A percentile compares a stretch with the other conserved stretches of the same genome.
phyloP scores from a whole-genome alignment of 225 moss, liverwort and hornwort species.

The Marchantia paleacea region DNA sequence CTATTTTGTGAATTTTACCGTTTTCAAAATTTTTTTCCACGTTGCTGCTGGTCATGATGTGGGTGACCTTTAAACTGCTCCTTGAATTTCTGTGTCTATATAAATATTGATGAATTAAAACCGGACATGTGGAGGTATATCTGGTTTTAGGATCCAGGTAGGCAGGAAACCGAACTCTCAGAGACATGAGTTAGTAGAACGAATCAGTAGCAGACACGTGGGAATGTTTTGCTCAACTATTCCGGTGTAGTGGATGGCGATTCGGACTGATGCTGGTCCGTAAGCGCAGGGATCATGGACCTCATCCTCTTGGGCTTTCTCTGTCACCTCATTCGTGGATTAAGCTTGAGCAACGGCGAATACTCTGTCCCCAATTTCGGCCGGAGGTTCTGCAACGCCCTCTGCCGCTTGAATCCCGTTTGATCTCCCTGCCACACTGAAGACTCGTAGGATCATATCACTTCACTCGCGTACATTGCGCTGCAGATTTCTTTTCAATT shows the following conservation, averaged over 20 bases:
- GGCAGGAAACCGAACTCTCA: neutral
- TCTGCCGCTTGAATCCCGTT: neutral
- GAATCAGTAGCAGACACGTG: neutral
- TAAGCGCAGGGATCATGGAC: slow-evolving; percentile 4
- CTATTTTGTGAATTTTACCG: too few relatives aligned
- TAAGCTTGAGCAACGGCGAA: neutral
- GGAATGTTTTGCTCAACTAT: neutral
- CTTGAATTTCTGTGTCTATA: too few relatives aligned
- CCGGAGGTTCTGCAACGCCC: neutral
- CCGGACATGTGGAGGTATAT: too few relatives aligned
- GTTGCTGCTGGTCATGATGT: too few relatives aligned
- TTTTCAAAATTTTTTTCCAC: too few relatives aligned
- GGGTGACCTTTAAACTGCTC: too few relatives aligned
- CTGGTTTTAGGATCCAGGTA: neutral
- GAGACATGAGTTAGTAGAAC: neutral
- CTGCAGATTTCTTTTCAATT: neutral
- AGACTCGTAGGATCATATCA: neutral
- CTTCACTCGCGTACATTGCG: too few relatives aligned
- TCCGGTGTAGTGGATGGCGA: neutral
- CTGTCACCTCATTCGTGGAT: slow-evolving; percentile 11
- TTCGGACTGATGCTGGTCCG: neutral
- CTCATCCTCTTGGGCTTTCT: neutral
- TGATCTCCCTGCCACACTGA: neutral
- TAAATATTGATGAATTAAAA: too few relatives aligned
- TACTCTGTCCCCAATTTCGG: neutral